Evolutionary conservation across 2,329 filamentous ascomycete species (phyloP), one percentile per base, ranked within the genome.

Genomic region (Blumeria hordei): DNA sequence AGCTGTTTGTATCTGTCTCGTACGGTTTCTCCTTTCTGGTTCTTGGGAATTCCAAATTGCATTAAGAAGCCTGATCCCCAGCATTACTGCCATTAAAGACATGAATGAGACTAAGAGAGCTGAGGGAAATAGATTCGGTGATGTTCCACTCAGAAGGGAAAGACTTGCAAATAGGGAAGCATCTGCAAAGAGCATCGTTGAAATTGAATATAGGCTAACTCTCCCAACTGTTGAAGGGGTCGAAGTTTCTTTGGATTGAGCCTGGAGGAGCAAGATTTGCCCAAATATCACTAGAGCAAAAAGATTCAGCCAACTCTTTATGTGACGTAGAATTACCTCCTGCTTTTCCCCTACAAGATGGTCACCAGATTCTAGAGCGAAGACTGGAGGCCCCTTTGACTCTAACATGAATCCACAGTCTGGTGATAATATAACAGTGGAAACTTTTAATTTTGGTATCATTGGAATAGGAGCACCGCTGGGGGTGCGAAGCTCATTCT

Each of bases 361-460:
- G 8, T 72, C 67, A 1, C 72, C 73, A 35, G 78, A 73, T 5
- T 65, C 65, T 0, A 71, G 68, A 0, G 74, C 62, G 57, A 71
- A 79, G 12, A 70, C 67, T 0, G 79, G 79, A 1, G 78, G 76
- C 0, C 80, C 80, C 61, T 77, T 79, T 12, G 76, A 76, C 61
- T 81, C 77, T 36, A 84, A 68, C 57, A 81, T 80, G 65, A 77
- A 82, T 3, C 72, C 75, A 61, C 80, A 84, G 63, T 83, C 80
- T 0, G 80, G 80, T 10, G 80, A 83, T 66, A 78, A 83, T 16
- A 82, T 69, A 21, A 83, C 71, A 6, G 75, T 70, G 1, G 80
- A 81, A 69, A 83, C 75, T 55, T 75, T 71, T 34, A 84, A 69
- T 34, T 68, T 70, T 2, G 80, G 79, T 7, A 75, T 66, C 9